Percentiles rank a stretch among this genome's conserved stretches.
phyloP scores from a whole-genome alignment of 192 early-diverging fungal genomes.

The Gaertneriomyces semiglobifer region DNA sequence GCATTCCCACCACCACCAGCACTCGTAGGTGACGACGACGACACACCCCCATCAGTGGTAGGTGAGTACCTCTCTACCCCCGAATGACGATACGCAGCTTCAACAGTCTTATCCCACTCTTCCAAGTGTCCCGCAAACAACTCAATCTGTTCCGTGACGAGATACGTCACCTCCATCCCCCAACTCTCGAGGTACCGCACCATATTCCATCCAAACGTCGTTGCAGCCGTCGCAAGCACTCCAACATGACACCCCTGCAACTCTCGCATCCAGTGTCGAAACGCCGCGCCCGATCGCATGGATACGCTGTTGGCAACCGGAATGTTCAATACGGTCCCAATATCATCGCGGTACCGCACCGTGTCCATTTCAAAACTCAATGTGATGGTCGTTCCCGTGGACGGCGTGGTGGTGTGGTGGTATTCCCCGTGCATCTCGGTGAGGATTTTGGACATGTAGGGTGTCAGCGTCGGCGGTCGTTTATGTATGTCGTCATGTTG shows the following conservation, averaged over 20 bases:
- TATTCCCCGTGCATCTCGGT: constrained; percentile 14
- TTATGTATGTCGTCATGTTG: constrained; percentile 9
- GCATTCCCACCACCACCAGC: too few species aligned
- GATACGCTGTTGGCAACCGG: constrained; percentile 17
- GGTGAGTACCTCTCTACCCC: too few species aligned
- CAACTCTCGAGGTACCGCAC: constrained; percentile 29
- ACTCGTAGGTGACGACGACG: too few species aligned
- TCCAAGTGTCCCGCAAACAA: too few species aligned
- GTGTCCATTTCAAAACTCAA: constrained; percentile 28
- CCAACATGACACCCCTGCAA: constrained; percentile 16
- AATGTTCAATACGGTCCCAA: neutral
- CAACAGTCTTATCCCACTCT: too few species aligned
- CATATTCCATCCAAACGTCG: constrained; percentile 19
- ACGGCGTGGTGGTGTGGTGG: neutral
- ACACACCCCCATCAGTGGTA: too few species aligned
- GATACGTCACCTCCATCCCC: constrained; percentile 32
- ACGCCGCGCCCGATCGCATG: constrained; percentile 9
- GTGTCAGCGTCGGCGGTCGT: constrained; percentile 7
- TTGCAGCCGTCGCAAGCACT: constrained; percentile 10
- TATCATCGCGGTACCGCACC: constrained; percentile 18
- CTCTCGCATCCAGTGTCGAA: constrained; percentile 15
- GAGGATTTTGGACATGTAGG: constrained; percentile 19
- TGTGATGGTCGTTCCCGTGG: neutral
- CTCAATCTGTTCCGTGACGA: too few species aligned
- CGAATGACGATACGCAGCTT: too few species aligned